These are phyloP conservation scores for Jaenimonas drosophilae DNA, from an alignment of 208 protist genomes.

Conservation along the genomic window DNA sequence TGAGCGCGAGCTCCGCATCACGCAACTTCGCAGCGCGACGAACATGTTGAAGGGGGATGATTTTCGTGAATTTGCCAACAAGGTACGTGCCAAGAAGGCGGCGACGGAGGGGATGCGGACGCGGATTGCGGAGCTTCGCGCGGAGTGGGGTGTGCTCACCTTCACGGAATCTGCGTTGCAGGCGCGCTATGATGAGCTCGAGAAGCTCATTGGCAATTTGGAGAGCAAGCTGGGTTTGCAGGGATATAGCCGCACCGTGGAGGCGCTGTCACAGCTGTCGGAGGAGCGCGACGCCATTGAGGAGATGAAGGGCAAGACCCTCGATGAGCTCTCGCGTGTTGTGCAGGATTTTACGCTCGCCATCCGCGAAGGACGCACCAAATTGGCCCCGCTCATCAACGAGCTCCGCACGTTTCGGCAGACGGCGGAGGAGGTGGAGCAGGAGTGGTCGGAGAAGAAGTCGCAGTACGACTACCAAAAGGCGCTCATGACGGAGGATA, in stretches of 20 bases:
- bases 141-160: conserved; percentile 79
- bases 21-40: conserved; percentile 59
- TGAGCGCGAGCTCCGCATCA: conserved; percentile 64
- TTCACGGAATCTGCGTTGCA: conserved; percentile 77
- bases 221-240: conserved; percentile 81
- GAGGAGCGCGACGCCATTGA: conserved; percentile 80
- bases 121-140: conserved; percentile 68
- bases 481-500: conserved; percentile 69
- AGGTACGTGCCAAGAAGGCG: conserved; percentile 78
- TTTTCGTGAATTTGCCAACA: conserved; percentile 72
- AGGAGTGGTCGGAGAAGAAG: conserved; percentile 80
- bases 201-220: conserved; percentile 59
- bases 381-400: conserved; percentile 83
- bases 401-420: conserved; percentile 78
- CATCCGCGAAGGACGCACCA: conserved; percentile 75
- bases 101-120: conserved; percentile 74
- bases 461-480: conserved; percentile 84
- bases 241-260: conserved; percentile 76
- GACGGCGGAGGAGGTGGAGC: conserved; percentile 72
- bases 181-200: conserved; percentile 56
- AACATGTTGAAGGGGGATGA: conserved; percentile 84
- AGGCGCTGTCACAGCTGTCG: conserved; percentile 70
- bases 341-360: conserved; percentile 81
- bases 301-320: conserved; percentile 81
- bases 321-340: conserved; percentile 84